phyloP scores from a whole-genome alignment of 805 yeast genomes.

The Wickerhamomyces subpelliculosus region DNA sequence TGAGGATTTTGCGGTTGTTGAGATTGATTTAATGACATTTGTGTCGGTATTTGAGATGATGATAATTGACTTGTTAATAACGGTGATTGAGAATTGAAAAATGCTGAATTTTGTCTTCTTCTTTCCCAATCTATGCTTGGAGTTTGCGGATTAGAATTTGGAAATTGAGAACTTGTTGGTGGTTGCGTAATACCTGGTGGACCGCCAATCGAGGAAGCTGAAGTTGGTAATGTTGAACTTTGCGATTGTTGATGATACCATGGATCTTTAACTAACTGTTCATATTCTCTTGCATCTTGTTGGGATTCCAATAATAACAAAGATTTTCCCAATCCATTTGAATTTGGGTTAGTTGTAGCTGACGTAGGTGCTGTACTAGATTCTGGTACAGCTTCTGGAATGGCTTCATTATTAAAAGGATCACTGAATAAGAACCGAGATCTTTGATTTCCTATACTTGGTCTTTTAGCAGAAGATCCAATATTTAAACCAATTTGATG shows the following conservation, averaged over 20 bases:
- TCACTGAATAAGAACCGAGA: slow-evolving; percentile 68
- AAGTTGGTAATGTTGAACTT: slow-evolving; percentile 2
- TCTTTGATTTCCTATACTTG: slow-evolving; percentile 49
- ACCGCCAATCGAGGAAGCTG: slow-evolving; percentile 2
- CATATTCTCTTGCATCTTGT: slow-evolving; percentile 31
- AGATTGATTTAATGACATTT: slow-evolving; percentile 11
- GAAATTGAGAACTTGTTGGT: slow-evolving; percentile 11
- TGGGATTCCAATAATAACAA: slow-evolving; percentile 32
- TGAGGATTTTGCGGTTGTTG: slow-evolving; percentile 4
- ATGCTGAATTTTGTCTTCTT: slow-evolving; percentile 48
- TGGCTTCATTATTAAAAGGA: slow-evolving; percentile 38
- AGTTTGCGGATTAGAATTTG: slow-evolving; percentile 32
- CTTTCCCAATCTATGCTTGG: slow-evolving; percentile 40
- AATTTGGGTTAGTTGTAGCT: slow-evolving; percentile 12
- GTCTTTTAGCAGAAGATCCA: slow-evolving; percentile 36
- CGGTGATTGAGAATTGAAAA: slow-evolving; percentile 32
- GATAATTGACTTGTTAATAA: slow-evolving; percentile 16
- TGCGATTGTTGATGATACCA: slow-evolving; percentile 25
- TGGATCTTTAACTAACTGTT: slow-evolving; percentile 37
- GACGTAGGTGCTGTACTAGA: slow-evolving; percentile 1
- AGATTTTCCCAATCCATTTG: slow-evolving; percentile 34
- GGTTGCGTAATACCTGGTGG: slow-evolving; percentile 8
- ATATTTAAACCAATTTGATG: slow-evolving; percentile 11
- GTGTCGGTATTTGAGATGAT: slow-evolving; percentile 18
- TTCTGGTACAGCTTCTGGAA: slow-evolving; percentile 13